Evolutionary conservation across 2,329 filamentous ascomycete species (phyloP), one percentile per base, ranked within the genome.

Genomic region (Aspergillus tubingensis): DNA sequence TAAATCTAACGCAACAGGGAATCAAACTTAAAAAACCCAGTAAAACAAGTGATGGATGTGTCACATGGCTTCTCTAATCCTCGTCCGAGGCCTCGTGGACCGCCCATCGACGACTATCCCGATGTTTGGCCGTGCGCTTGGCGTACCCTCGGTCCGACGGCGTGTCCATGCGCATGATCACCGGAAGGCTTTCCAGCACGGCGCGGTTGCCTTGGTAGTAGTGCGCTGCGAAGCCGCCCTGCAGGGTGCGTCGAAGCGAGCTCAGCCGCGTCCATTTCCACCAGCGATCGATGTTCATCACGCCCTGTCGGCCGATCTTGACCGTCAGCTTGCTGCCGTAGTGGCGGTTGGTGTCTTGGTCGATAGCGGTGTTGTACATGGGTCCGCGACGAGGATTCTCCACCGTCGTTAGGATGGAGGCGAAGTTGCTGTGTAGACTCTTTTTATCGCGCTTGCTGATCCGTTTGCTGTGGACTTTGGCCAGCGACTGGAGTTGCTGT

Each of bases 261-360:
- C 87, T 85, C 54, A 90, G 74, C 30, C 88, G 80, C 66, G 86
- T 81, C 67, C 90, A 78, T 74, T 91, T 91, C 88, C 88, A 91
- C 89, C 89, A 91, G 65, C 84, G 83, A 73, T 91, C 87, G 54
- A 91, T 86, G 54, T 79, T 82, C 79, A 91, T 84, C 56, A 83
- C 81, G 2, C 86, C 84, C 50, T 81, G 82, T 21, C 81, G 80
- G 30, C 74, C 74, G 58, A 91, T 84, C 58, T 83, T 82, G 41
- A 91, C 80, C 10, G 78, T 83, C 77, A 89, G 79, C 59, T 87
- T 81, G 60, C 83, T 87, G 5, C 88, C 88, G 62, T 87, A 87
- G 52, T 82, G 80, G 23, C 79, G 79, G 25, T 86, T 85, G 1
- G 82, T 85, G 38, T 88, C 83, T 50, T 84, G 77, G 62, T 88